phyloP scores from a whole-genome alignment of 768 basidiomycete species.

The Kwoniella sp. region DNA sequence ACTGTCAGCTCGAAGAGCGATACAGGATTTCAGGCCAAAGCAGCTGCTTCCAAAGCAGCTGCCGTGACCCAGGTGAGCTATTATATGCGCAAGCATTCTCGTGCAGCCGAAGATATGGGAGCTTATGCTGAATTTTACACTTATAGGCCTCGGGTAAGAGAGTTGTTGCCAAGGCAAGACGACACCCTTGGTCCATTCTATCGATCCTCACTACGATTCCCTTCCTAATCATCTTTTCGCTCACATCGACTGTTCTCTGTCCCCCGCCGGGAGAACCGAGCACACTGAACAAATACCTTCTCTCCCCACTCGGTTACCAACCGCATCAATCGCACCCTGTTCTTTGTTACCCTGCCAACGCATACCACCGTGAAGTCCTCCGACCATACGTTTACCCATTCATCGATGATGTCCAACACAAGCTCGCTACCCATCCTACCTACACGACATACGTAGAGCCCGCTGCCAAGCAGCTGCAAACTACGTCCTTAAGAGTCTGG shows the following conservation, averaged over 20 bases:
- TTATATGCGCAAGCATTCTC: background rate
- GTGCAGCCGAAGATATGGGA: no score
- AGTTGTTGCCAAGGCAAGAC: constrained; percentile 29
- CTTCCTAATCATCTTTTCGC: constrained; percentile 38
- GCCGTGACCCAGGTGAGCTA: constrained; percentile 38
- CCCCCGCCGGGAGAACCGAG: constrained; percentile 37
- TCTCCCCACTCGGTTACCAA: constrained; percentile 36
- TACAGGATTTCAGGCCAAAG: constrained; percentile 28
- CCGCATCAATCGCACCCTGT: constrained; percentile 24
- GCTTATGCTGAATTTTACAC: no score
- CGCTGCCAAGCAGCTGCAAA: constrained; percentile 12
- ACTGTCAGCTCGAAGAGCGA: constrained; percentile 36
- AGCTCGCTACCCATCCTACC: constrained; percentile 23
- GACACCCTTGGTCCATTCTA: constrained; percentile 43
- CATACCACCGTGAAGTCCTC: constrained; percentile 44
- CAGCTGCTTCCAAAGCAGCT: constrained; percentile 26
- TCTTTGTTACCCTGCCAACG: constrained; percentile 49
- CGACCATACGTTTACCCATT: constrained; percentile 51
- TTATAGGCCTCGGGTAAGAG: constrained; percentile 28
- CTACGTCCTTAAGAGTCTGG: constrained; percentile 16
- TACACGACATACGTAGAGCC: constrained; percentile 38
- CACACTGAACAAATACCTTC: constrained; percentile 31
- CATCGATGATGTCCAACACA: constrained; percentile 22
- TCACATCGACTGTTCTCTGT: constrained; percentile 49
- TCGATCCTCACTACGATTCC: constrained; percentile 48